phyloP scores from a whole-genome alignment of 495 filamentous ascomycete genomes.

The Penicillium antarcticum region DNA sequence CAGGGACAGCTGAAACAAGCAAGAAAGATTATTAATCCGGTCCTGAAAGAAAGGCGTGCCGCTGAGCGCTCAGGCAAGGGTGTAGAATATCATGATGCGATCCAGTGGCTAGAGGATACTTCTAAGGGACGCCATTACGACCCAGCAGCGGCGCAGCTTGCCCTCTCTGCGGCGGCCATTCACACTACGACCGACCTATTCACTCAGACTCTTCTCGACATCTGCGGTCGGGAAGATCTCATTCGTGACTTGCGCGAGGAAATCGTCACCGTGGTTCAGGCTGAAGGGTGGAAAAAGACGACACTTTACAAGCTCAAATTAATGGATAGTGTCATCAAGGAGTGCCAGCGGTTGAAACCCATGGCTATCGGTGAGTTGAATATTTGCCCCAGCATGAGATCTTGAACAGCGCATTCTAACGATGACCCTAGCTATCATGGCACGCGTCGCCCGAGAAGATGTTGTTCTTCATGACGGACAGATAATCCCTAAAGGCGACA shows the following conservation, averaged over 20 bases:
- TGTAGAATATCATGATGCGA: neutral
- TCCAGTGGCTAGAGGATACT: conserved; percentile 19
- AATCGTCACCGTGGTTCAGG: conserved; percentile 9
- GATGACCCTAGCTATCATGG: conserved; percentile 30
- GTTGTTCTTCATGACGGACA: conserved; percentile 21
- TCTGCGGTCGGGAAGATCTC: conserved; percentile 36
- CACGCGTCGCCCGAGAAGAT: conserved; percentile 26
- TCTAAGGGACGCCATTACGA: conserved; percentile 14
- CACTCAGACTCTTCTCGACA: conserved; percentile 34
- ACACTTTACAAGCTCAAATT: conserved; percentile 41
- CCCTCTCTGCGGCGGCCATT: conserved; percentile 20
- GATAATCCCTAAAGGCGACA: conserved; percentile 14
- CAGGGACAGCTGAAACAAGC: conserved; percentile 3
- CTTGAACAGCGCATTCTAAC: neutral
- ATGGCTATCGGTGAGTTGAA: conserved; percentile 20
- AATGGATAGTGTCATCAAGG: conserved; percentile 34
- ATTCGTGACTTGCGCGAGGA: conserved; percentile 22
- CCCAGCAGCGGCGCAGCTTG: conserved; percentile 12
- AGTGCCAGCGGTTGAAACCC: conserved; percentile 28
- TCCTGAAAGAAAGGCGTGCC: conserved; percentile 10
- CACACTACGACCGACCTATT: conserved; percentile 31
- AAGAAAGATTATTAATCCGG: conserved; percentile 5
- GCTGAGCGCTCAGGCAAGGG: neutral
- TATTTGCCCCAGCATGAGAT: neutral
- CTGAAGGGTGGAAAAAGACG: conserved; percentile 35